Conservation (phyloP, 768 basidiomycete species). For the Clitopilus hobsonii region DNA sequence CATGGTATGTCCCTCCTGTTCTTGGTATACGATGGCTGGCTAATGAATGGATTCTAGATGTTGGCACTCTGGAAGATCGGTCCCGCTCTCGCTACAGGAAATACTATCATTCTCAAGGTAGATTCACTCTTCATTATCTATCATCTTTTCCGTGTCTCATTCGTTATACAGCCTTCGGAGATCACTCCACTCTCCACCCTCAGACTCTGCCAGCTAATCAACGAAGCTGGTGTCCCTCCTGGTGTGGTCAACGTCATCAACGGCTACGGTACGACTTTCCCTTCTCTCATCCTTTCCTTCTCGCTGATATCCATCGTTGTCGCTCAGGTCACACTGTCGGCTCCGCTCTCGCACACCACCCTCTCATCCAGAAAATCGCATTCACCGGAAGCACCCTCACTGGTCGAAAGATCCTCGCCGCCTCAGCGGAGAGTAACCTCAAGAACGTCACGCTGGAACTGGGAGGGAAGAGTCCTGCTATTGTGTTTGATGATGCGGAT, state of each 20-base stretch:
- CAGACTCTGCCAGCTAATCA: conserved; percentile 39
- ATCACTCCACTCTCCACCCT: conserved; percentile 59
- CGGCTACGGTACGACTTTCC: conserved; percentile 37
- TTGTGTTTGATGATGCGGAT: conserved; percentile 72
- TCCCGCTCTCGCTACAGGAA: conserved; percentile 37
- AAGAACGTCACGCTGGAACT: conserved; percentile 82
- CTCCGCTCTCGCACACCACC: conserved; percentile 55
- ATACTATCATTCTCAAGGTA: conserved; percentile 51
- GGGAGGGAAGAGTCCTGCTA: conserved; percentile 68
- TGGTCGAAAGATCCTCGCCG: conserved; percentile 75
- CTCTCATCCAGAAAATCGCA: conserved; percentile 59
- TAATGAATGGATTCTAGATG: neutral
- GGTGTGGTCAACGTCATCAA: conserved; percentile 66
- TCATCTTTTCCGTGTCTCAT: neutral
- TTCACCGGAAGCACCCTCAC: conserved; percentile 82
- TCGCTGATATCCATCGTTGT: neutral
- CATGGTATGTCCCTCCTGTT: conserved; percentile 7
- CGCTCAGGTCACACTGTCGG: conserved; percentile 46
- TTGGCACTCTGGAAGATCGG: conserved; percentile 22
- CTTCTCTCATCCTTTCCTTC: neutral
- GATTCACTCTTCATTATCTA: neutral
- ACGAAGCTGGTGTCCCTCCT: conserved; percentile 63
- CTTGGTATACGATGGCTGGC: neutral
- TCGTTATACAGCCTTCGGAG: conserved; percentile 55
- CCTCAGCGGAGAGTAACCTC: conserved; percentile 73